These are phyloP conservation scores for Crotalaria pallida DNA, from an alignment of 306 rosid species.

Conservation along the genomic window DNA sequence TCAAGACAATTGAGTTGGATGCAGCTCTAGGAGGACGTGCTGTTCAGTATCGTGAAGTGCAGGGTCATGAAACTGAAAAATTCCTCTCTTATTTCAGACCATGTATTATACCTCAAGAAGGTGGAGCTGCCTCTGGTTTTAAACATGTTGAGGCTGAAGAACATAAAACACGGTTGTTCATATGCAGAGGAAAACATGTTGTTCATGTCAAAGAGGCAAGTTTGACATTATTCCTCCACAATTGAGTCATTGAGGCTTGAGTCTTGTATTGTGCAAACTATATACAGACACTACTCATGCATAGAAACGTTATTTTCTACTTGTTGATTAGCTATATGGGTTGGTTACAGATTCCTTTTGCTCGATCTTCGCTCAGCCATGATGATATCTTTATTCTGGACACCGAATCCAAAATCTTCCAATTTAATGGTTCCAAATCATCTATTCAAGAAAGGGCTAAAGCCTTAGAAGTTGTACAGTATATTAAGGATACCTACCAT, in stretches of 20 bases:
- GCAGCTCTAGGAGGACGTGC: conserved; percentile 99
- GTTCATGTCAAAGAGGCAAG: conserved; percentile 97
- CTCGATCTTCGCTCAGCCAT: conserved; percentile 84
- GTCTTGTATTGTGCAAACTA: conserved; percentile 9
- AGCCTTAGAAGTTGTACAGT: conserved; percentile 95
- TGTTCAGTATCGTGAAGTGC: conserved; percentile 94
- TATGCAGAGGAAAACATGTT: conserved; percentile 91
- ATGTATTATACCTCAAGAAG: conserved; percentile 94
- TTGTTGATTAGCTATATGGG: conserved; percentile 25
- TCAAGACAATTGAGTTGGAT: conserved; percentile 94
- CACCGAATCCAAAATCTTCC: conserved; percentile 85
- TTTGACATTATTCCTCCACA: conserved; percentile 24
- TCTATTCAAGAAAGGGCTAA: conserved; percentile 98
- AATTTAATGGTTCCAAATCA: conserved; percentile 91
- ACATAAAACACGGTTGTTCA: conserved; percentile 64
- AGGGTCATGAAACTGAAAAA: conserved; percentile 92
- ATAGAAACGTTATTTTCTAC: conserved; percentile 19
- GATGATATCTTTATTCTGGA: conserved; percentile 93
- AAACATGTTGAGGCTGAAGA: conserved; percentile 88
- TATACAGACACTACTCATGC: not conserved
- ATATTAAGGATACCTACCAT: conserved; percentile 84
- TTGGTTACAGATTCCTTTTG: conserved; percentile 69
- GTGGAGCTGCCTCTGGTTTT: conserved; percentile 91
- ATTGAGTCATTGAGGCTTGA: conserved; percentile 30
- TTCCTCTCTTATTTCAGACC: conserved; percentile 90